Base-by-base conservation (phyloP, 495 filamentous ascomycete species). In the Astrothelium subdiscretum region DNA sequence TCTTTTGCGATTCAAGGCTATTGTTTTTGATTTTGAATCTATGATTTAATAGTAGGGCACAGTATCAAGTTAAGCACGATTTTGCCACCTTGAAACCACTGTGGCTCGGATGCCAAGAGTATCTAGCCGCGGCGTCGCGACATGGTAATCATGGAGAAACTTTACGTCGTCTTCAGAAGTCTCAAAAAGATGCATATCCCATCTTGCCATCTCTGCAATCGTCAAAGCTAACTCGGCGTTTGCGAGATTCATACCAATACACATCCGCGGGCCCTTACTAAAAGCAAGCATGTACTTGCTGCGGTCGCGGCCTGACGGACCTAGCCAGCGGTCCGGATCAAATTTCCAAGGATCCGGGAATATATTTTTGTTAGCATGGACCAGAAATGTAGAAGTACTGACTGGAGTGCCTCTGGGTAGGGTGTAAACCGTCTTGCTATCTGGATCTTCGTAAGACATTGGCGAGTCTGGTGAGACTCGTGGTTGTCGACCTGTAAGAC, bases 211-310 rank as follows among this genome's bases (percentile, higher is more conserved):
- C n/a, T 32, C 60, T 5, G 59, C 48, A 12, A 73, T 24, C 2
- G 59, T 58, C 32, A 72, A 58, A 31, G 72, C 61, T 60, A 74
- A 27, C 62, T 73, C 72, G 32, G 73, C 73, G 32, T 71, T 62
- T 4, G 71, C 74, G n/a, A 76, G 69, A 61, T 71, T 71, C 43
- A 69, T 66, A 31, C 71, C 71, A 1, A 71, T 31, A 59, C 72
- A 75, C 31, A 26, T 61, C 51, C 70, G 40, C 13, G 66, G 66
- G 0, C 71, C 71, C 44, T 63, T 70, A 22, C 63, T 63, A 31
- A 75, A 73, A 10, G 71, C 59, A 27, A 72, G 26, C 32, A 70
- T 32, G 57, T 57, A 69, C 20, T 59, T 62, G n/a, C 42, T 59
- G 4, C 51, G n/a, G 27, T 59, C 24, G 15, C 35, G 35, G 35